phyloP scores from a whole-genome alignment of 1,139 yeast genomes.

The Zygosaccharomyces sapae region DNA sequence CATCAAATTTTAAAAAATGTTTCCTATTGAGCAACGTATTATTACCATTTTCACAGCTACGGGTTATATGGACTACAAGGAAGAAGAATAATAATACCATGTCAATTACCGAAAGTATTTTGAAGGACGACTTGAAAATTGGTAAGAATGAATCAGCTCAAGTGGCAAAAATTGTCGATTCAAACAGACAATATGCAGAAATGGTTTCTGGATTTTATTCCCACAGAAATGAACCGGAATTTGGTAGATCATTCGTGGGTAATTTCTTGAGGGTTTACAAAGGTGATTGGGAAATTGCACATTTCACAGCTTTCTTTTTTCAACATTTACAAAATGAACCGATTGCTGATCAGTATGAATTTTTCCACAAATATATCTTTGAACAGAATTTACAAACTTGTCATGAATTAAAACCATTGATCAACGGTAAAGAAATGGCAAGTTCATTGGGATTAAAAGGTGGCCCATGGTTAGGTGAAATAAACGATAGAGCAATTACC shows the following conservation, averaged over 20 bases:
- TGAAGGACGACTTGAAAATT: slow-evolving; percentile 68
- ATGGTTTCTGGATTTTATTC: slow-evolving; percentile 23
- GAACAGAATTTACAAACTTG: slow-evolving; percentile 41
- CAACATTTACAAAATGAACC: slow-evolving; percentile 16
- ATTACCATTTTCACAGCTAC: slow-evolving; percentile 25
- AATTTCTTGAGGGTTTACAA: slow-evolving; percentile 52
- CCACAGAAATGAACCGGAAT: slow-evolving; percentile 8
- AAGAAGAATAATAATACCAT: slow-evolving; percentile 26
- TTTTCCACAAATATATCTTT: slow-evolving; percentile 34
- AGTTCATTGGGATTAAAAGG: slow-evolving; percentile 56
- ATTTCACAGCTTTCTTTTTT: slow-evolving; percentile 27
- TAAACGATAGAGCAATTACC: slow-evolving; percentile 51
- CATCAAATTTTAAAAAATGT: slow-evolving; percentile 18
- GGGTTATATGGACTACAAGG: slow-evolving; percentile 27
- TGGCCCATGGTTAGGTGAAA: slow-evolving; percentile 76
- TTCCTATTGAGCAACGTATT: slow-evolving; percentile 24
- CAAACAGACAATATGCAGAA: slow-evolving; percentile 29
- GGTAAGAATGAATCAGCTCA: slow-evolving; percentile 55
- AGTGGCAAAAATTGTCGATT: slow-evolving; percentile 43
- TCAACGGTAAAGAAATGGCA: slow-evolving; percentile 67
- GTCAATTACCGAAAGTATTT: slow-evolving; percentile 38
- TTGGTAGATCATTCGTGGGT: slow-evolving; percentile 59
- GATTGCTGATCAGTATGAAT: slow-evolving; percentile 35
- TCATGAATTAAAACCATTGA: slow-evolving; percentile 47
- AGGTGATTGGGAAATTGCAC: slow-evolving; percentile 48